A percentile compares a stretch with the other conserved stretches of the same genome.
Evolutionary conservation across 1,284 basidiomycete genomes (phyloP).

Genomic region (Cerioporus squamosus): DNA sequence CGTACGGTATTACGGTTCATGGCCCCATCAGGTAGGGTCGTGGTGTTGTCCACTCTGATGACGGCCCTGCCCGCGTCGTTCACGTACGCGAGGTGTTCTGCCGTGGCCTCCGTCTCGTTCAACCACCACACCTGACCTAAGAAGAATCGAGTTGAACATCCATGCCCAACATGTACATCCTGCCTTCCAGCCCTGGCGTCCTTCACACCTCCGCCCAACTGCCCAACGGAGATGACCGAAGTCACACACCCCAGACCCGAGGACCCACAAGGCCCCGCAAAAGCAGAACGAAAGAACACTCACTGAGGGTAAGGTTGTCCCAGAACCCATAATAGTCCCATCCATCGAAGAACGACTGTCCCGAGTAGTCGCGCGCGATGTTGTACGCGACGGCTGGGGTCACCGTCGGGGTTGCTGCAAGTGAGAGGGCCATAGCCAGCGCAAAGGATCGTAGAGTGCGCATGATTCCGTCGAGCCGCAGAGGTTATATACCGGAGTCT

Average conservation of each 20-base stretch:
- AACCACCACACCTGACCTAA: constrained; percentile 59
- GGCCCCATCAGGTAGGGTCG: constrained; percentile 47
- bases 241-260: too few species aligned
- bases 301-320: constrained; percentile 68
- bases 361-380: constrained; percentile 54
- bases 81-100: constrained; percentile 54
- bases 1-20: constrained; percentile 61
- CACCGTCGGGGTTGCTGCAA: constrained; percentile 5
- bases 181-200: constrained; percentile 1
- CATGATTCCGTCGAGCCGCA: neutral
- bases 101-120: constrained; percentile 44
- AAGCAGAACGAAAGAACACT: constrained; percentile 25
- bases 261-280: too few species aligned
- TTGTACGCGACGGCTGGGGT: constrained; percentile 35
- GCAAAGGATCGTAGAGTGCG: neutral
- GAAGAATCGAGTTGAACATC: neutral
- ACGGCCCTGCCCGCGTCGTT: constrained; percentile 59
- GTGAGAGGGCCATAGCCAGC: constrained; percentile 11
- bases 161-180: neutral
- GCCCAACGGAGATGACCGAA: too few species aligned
- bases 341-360: constrained; percentile 57
- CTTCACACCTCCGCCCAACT: neutral
- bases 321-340: constrained; percentile 64
- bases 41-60: constrained; percentile 61
- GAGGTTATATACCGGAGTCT: neutral